Evolutionary conservation across 2,329 filamentous ascomycete species (phyloP).

Genomic region (Akanthomyces uredinophilus): DNA sequence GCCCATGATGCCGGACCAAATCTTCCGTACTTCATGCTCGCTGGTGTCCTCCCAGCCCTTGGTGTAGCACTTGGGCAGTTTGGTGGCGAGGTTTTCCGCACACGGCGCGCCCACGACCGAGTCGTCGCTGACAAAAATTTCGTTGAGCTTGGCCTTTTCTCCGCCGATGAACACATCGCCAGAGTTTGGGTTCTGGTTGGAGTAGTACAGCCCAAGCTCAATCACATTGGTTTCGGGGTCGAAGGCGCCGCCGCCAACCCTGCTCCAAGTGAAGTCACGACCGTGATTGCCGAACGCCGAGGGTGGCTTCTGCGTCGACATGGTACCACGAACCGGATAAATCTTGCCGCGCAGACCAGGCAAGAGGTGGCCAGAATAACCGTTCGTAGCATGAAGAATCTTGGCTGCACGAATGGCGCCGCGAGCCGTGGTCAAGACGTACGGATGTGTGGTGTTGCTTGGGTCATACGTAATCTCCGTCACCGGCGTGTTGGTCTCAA

Average conservation of each 20-base stretch:
- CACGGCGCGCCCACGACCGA: conserved; percentile 30
- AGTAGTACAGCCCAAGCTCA: conserved; percentile 20
- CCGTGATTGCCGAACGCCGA: conserved; percentile 21
- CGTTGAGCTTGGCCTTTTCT: conserved; percentile 33
- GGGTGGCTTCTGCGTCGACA: conserved; percentile 41
- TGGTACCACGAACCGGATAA: conserved; percentile 39
- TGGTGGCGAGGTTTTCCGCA: conserved; percentile 28
- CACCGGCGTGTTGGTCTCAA: conserved; percentile 34
- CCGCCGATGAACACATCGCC: conserved; percentile 48
- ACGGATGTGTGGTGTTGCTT: conserved; percentile 24
- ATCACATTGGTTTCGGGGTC: conserved; percentile 43
- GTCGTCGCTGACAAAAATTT: conserved; percentile 42
- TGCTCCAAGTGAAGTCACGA: conserved; percentile 40
- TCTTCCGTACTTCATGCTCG: conserved; percentile 25
- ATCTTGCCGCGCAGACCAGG: conserved; percentile 40
- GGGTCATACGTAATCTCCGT: conserved; percentile 20
- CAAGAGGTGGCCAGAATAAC: conserved; percentile 44
- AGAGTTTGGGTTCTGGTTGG: conserved; percentile 23
- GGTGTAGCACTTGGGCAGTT: conserved; percentile 33
- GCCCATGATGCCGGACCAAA: conserved; percentile 45
- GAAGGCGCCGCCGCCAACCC: conserved; percentile 36
- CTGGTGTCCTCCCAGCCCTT: conserved; percentile 23
- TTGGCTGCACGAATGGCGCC: conserved; percentile 41
- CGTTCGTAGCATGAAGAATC: conserved; percentile 54
- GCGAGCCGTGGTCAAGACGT: conserved; percentile 38